phyloP scores from a whole-genome alignment of 306 rosid genomes.

The cucumber (Cucumis sativus) region Cucumber_9930_V3 NC_026660.2:4154001-4154500 shows the following conservation, averaged over 20 bases:
- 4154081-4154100: conserved; percentile 78
- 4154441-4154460: conserved; percentile 89
- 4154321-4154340: neutral
- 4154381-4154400: neutral
- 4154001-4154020: conserved; percentile 90
- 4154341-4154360: neutral
- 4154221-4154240: neutral
- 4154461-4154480: conserved; percentile 72
- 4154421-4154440: conserved; percentile 96
- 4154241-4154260: neutral
- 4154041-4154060: conserved; percentile 89
- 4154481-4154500: conserved; percentile 96
- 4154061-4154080: conserved; percentile 68
- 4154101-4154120: conserved; percentile 85
- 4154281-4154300: neutral
- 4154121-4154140: conserved; percentile 98
- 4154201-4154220: neutral
- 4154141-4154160: conserved; percentile 97
- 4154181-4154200: conserved; percentile 14
- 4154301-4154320: neutral
- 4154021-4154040: conserved; percentile 99
- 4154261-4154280: neutral
- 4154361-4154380: neutral
- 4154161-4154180: conserved; percentile 53
- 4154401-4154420: conserved; percentile 79